Conservation (phyloP, 257 asterid species). For the Fraxinus excelsior region DNA sequence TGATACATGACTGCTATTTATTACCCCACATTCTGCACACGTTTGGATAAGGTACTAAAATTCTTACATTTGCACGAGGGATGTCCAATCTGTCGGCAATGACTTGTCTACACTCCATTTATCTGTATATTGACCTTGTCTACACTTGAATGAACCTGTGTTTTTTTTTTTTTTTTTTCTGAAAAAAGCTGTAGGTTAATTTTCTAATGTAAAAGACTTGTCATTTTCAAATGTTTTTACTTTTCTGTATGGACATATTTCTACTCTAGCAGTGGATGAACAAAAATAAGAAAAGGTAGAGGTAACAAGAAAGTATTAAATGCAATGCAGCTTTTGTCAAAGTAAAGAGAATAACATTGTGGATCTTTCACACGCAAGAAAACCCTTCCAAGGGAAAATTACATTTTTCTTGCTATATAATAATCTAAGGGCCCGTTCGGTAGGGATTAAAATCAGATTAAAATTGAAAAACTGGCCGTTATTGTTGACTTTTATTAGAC, state of each 20-base stretch:
- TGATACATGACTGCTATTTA: neutral
- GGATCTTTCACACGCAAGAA: neutral
- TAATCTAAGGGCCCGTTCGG: too few relatives aligned
- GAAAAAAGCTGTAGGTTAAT: too few relatives aligned
- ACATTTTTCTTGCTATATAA: too few relatives aligned
- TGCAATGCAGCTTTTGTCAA: neutral
- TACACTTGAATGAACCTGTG: neutral
- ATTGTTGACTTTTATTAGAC: too few relatives aligned
- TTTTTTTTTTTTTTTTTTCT: too few relatives aligned
- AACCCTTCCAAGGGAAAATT: neutral
- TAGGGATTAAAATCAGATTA: too few relatives aligned
- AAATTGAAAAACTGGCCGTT: too few relatives aligned
- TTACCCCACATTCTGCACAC: neutral
- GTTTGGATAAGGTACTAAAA: neutral
- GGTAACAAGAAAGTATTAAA: neutral
- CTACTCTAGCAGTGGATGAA: neutral
- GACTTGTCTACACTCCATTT: neutral
- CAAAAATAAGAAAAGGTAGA: neutral
- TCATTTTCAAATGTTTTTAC: neutral
- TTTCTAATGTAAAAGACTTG: neutral
- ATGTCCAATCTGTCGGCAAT: conserved; percentile 3
- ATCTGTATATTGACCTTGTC: conserved; percentile 10
- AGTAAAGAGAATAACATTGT: too few relatives aligned
- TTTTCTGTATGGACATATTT: too few relatives aligned
- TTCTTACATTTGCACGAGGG: conserved; percentile 4